Evolutionary conservation across 1,284 basidiomycete genomes (phyloP).

Genomic region (Marasmius fiardii): DNA sequence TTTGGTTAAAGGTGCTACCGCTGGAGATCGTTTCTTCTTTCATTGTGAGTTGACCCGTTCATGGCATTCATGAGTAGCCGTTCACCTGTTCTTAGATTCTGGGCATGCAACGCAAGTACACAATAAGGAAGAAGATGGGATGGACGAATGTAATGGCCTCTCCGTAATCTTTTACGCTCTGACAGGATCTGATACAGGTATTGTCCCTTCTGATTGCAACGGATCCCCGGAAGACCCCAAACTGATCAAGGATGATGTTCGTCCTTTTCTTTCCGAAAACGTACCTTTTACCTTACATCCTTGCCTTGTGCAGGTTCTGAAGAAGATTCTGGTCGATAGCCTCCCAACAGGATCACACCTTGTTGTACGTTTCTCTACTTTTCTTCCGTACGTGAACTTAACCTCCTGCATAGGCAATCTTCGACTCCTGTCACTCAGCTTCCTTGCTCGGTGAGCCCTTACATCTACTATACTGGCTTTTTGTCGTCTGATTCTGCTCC

Average conservation of each 20-base stretch:
- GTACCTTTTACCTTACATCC: not conserved
- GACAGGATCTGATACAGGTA: constrained; percentile 4
- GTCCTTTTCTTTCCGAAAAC: not conserved
- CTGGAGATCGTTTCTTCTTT: constrained; percentile 36
- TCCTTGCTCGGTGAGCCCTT: constrained; percentile 35
- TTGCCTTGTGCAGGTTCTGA: constrained; percentile 33
- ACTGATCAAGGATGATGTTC: constrained; percentile 35
- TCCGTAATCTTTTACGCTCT: not conserved
- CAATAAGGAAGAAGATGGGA: constrained; percentile 30
- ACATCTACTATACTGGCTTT: not conserved
- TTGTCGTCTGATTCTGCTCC: not conserved
- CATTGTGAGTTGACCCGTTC: constrained; percentile 22
- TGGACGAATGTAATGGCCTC: constrained; percentile 33
- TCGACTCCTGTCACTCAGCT: constrained; percentile 47
- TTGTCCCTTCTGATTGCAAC: constrained; percentile 19
- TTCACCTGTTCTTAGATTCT: constrained; percentile 23
- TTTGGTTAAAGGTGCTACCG: constrained; percentile 24
- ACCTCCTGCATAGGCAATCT: constrained; percentile 30
- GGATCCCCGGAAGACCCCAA: constrained; percentile 12
- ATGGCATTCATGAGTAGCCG: not conserved
- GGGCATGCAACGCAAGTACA: constrained; percentile 31
- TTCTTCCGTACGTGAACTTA: not conserved
- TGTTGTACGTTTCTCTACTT: constrained; percentile 24
- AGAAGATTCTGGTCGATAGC: constrained; percentile 32
- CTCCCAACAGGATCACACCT: constrained; percentile 38